These are phyloP conservation scores for Yamadazyma dushanensis DNA, from an alignment of 1,139 yeast species.

Conservation along the genomic window DNA sequence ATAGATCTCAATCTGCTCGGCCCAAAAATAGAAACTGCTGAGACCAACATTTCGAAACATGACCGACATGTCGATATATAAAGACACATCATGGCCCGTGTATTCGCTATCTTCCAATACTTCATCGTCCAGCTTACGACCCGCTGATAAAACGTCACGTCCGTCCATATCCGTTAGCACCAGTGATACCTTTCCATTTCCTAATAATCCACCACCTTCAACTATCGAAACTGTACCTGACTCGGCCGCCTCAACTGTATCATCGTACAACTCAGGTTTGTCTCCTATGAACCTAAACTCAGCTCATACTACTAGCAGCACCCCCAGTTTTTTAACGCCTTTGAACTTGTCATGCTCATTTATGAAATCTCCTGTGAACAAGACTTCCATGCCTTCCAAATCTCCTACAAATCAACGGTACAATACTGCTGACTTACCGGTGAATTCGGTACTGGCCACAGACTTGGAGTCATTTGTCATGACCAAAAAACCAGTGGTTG, in stretches of 20 bases:
- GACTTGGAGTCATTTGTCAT: slow-evolving; percentile 5
- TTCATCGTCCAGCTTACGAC: neutral
- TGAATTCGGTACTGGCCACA: slow-evolving; percentile 1
- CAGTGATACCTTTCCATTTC: neutral
- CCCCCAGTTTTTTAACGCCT: slow-evolving; percentile 8
- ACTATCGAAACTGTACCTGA: neutral
- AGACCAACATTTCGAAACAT: too few relatives aligned
- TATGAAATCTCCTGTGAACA: slow-evolving; percentile 4
- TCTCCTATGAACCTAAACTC: slow-evolving; percentile 4
- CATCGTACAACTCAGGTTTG: slow-evolving; percentile 2
- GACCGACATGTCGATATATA: slow-evolving; percentile 4
- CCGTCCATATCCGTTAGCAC: slow-evolving; percentile 4
- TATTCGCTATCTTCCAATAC: neutral
- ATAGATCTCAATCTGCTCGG: too few relatives aligned
- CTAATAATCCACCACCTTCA: neutral
- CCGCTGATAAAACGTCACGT: neutral
- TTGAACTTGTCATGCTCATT: slow-evolving; percentile 2
- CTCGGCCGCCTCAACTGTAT: slow-evolving; percentile 3
- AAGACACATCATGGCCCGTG: slow-evolving; percentile 2
- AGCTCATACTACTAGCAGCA: slow-evolving; percentile 4
- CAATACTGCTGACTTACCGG: slow-evolving; percentile 5
- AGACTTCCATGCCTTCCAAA: slow-evolving; percentile 6
- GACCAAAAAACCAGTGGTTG: slow-evolving; percentile 18
- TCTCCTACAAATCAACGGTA: slow-evolving; percentile 5
- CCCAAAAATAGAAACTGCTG: slow-evolving; percentile 1